Conservation (phyloP, 2,329 filamentous ascomycete species). For the Colletotrichum somersetense region DNA sequence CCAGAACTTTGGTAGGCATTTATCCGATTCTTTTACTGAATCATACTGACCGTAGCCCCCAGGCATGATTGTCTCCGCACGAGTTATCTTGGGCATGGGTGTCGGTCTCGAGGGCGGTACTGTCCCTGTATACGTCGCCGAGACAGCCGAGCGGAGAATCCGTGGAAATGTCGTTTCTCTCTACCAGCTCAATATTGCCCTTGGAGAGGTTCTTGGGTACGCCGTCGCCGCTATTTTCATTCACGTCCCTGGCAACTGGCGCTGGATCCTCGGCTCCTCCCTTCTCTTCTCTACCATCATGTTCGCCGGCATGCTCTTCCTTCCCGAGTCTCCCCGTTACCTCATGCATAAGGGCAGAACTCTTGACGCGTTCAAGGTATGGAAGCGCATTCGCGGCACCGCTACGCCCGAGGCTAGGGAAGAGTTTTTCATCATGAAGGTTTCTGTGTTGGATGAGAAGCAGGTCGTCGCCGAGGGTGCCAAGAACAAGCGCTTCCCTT, state of each 20-base stretch:
- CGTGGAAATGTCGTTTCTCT: constrained; percentile 80
- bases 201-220: constrained; percentile 80
- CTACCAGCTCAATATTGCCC: constrained; percentile 82
- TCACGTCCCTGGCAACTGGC: constrained; percentile 77
- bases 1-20: constrained; percentile 68
- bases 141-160: constrained; percentile 75
- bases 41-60: constrained; percentile 42
- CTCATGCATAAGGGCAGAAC: constrained; percentile 74
- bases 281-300: constrained; percentile 68
- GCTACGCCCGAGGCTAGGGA: constrained; percentile 68
- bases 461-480: constrained; percentile 63
- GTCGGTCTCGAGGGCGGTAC: constrained; percentile 81
- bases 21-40: constrained; percentile 35
- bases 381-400: constrained; percentile 78
- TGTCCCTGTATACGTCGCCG: constrained; percentile 80
- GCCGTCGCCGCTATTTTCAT: constrained; percentile 80
- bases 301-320: constrained; percentile 74
- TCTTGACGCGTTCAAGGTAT: constrained; percentile 67
- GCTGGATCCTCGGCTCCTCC: constrained; percentile 80
- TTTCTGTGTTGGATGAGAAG: constrained; percentile 70
- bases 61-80: constrained; percentile 75
- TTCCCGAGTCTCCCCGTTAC: constrained; percentile 77
- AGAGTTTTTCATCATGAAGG: constrained; percentile 80
- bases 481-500: constrained; percentile 70
- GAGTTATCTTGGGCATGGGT: constrained; percentile 77